These are phyloP conservation scores for Byssochlamys sp. DNA, from an alignment of 2,329 filamentous ascomycete species.

Conservation along the genomic window DNA sequence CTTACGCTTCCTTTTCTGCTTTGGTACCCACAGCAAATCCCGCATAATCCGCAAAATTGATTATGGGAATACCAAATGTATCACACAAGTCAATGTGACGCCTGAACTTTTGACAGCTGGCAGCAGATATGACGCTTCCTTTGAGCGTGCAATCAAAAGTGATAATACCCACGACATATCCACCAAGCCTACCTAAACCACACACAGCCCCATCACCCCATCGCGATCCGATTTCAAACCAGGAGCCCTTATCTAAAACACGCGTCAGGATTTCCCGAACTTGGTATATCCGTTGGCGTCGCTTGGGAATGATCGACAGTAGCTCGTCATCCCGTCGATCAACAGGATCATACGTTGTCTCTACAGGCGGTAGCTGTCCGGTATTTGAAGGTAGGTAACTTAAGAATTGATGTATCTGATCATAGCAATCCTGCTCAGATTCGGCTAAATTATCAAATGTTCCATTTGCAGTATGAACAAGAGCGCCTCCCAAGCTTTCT, in stretches of 20 bases:
- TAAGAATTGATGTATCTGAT: conserved; percentile 50
- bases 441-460: conserved; percentile 57
- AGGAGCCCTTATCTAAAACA: conserved; percentile 47
- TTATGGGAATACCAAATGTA: conserved; percentile 54
- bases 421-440: conserved; percentile 53
- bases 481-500: conserved; percentile 51
- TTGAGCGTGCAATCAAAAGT: conserved; percentile 54
- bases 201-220: conserved; percentile 56
- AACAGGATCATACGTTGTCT: conserved; percentile 38
- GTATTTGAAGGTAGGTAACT: conserved; percentile 51
- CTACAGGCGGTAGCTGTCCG: conserved; percentile 43
- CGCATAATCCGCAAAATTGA: conserved; percentile 55
- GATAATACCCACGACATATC: conserved; percentile 50
- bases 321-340: conserved; percentile 42
- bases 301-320: conserved; percentile 48
- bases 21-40: conserved; percentile 56
- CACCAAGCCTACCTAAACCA: conserved; percentile 50
- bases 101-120: conserved; percentile 52
- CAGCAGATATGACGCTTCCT: conserved; percentile 52
- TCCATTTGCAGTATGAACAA: conserved; percentile 55
- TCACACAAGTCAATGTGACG: conserved; percentile 55
- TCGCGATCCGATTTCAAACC: conserved; percentile 55
- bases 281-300: conserved; percentile 52
- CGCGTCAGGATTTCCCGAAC: conserved; percentile 47
- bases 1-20: too few relatives aligned